A percentile compares a stretch with the other conserved stretches of the same genome.
phyloP scores from a whole-genome alignment of 139 green algal species.

The Prasinococcaceae sp. region DNA sequence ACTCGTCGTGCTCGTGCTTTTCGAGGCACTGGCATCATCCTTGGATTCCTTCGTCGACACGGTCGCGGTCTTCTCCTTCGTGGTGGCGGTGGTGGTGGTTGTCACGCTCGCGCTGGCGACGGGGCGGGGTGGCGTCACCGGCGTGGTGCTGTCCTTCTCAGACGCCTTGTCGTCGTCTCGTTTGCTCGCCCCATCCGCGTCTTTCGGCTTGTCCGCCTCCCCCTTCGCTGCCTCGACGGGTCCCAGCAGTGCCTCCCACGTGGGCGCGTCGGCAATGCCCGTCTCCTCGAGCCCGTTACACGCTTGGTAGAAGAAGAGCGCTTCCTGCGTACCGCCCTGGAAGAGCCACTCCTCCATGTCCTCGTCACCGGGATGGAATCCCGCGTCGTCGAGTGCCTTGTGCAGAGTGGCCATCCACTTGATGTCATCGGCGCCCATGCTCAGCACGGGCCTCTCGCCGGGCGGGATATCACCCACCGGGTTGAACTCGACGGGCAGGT shows the following conservation, averaged over 20 bases:
- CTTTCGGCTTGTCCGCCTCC: neutral
- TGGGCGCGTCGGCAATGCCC: conserved; percentile 6
- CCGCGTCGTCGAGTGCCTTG: too few relatives aligned
- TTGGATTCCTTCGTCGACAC: too few relatives aligned
- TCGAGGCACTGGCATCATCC: neutral
- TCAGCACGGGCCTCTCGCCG: too few relatives aligned
- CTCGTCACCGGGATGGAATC: conserved; percentile 9
- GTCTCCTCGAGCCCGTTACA: neutral
- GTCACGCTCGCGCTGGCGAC: neutral
- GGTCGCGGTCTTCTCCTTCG: neutral
- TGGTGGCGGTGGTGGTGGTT: neutral
- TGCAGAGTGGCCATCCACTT: too few relatives aligned
- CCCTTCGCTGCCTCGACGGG: neutral
- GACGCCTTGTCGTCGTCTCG: neutral
- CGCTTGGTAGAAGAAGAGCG: conserved; percentile 10
- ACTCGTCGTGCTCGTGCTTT: neutral
- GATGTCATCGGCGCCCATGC: too few relatives aligned
- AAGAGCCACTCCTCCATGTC: conserved; percentile 15
- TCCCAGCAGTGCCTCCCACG: conserved; percentile 11
- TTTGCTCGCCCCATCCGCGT: neutral
- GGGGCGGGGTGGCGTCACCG: neutral
- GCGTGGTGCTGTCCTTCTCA: neutral
- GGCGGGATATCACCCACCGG: too few relatives aligned
- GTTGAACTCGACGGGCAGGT: too few relatives aligned
- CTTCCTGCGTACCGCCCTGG: conserved; percentile 4